These are phyloP conservation scores for Boletus bicolor DNA, from an alignment of 768 basidiomycete genomes.

Conservation along the genomic window DNA sequence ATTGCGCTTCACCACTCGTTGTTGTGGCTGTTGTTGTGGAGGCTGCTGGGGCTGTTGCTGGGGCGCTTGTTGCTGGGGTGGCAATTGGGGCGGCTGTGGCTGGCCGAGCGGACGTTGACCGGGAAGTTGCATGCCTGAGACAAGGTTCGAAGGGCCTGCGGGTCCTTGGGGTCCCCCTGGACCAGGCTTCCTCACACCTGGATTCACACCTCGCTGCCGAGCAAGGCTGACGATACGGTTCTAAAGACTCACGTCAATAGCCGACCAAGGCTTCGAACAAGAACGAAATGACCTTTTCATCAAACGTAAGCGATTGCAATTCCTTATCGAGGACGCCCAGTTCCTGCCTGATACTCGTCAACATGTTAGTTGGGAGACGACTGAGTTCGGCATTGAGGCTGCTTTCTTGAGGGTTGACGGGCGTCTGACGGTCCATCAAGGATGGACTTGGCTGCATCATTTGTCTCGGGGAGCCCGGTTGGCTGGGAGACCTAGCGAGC, in stretches of 20 bases:
- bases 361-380: slow-evolving; percentile 33
- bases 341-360: slow-evolving; percentile 42
- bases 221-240: slow-evolving; percentile 33
- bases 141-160: slow-evolving; percentile 26
- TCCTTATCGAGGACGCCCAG: slow-evolving; percentile 48
- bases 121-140: slow-evolving; percentile 37
- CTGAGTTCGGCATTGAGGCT: slow-evolving; percentile 42
- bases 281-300: slow-evolving; percentile 55
- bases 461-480: slow-evolving; percentile 51
- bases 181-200: slow-evolving; percentile 26
- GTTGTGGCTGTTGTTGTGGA: slow-evolving; percentile 21
- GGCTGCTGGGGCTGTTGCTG: slow-evolving; percentile 15
- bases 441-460: slow-evolving; percentile 60
- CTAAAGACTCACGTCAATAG: slow-evolving; percentile 28
- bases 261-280: background rate
- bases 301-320: slow-evolving; percentile 35
- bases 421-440: slow-evolving; percentile 45
- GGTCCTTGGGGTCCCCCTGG: slow-evolving; percentile 26
- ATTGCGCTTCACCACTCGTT: slow-evolving; percentile 44
- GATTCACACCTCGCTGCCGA: slow-evolving; percentile 23
- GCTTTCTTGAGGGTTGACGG: slow-evolving; percentile 25
- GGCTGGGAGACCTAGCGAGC: slow-evolving; percentile 55
- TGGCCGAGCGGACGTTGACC: slow-evolving; percentile 39
- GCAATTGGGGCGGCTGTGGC: slow-evolving; percentile 25
- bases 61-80: slow-evolving; percentile 25